Base-by-base conservation (phyloP, 495 filamentous ascomycete genomes). In the Trichocladium uniseriatum region DNA sequence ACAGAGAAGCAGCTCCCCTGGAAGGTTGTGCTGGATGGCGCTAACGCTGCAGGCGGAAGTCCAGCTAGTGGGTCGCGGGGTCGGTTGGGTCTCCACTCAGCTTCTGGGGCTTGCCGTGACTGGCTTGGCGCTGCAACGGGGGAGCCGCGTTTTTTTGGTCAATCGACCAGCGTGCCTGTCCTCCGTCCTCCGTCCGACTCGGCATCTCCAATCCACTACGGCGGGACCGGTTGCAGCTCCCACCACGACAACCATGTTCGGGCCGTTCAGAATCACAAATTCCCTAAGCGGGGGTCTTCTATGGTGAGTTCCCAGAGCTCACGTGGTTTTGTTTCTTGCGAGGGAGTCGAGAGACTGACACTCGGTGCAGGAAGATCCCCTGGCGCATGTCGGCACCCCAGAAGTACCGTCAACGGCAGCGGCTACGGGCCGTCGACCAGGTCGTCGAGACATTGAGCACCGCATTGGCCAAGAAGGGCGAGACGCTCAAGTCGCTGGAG, bases 331-430 rank as follows among this genome's bases (percentile, higher is more conserved):
- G n/a, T n/a, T 27, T 8, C 24, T 3, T 27, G 24, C 8, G 24
- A n/a, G n/a, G n/a, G n/a, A n/a, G n/a, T n/a, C 20, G 29, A 24
- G 45, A 9, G n/a, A 27, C 49, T 52, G 43, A 52, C 49, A 7
- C 13, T 10, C 45, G 29, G 6, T 49, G 57, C 55, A 96, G 92
- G 92, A 98, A 98, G 82, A 90, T 84, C 65, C 94, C 92, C 49
- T 98, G 89, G 88, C 86, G 94, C 41, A 82, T 98, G 61, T 98
- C 92, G 36, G 67, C 73, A 47, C 83, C 82, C 57, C 92, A 96
- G 64, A 98, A 98, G 67, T 78, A 79, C 52, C 86, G 92, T 27
- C 92, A 96, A 50, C 82, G 92, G 48, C 78, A 84, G 65, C 87
- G 92, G 19, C 74, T 98, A 38, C 83, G 83, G 48, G 79, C 80